Base-by-base conservation (phyloP, 208 protist species). In the Phytomonas sp. region DNA sequence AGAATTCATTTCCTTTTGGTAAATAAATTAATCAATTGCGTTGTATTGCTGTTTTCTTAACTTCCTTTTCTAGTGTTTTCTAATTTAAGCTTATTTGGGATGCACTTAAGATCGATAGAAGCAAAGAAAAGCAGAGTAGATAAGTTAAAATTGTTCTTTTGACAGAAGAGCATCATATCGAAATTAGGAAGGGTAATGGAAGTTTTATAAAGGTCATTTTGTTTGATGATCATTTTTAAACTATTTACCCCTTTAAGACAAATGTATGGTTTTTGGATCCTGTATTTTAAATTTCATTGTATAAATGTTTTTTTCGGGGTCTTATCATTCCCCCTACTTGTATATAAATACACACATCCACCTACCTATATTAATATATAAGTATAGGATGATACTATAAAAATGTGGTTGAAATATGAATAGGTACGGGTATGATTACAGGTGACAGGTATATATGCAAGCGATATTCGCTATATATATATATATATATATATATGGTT, bases 1-100 rank as follows among this genome's bases (percentile, higher is more conserved):
- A 12, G 68, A 30, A 42, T 40, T 78, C 81, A 87, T 87, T 59
- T 40, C 26, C 34, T 10, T 29, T 59, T 33, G 29, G 1, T 49
- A 23, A 64, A 64, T 2, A 64, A 64, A 64, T 42, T 14, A 12
- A 19, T 16, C 36, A 64, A 42, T 64, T 64, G 12, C 14, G 14
- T 64, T 16, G 36, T 64, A 64, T 19, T 64, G 60, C 3, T 42
- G 2, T 42, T 64, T 42, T 64, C 12, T 64, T 42, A 23, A n/a
- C 10, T 40, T 62, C 8, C 34, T 37, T 37, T 37, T 37, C 8
- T 37, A 37, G 34, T 37, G 34, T 8, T 37, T 12, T 49, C n/a
- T n/a, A n/a, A 49, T 10, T 49, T 49, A 49, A 49, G 14, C 14
- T 12, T 49, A 19, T 19, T 49, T 19, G 6, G 2, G 14, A 19